phyloP scores from a whole-genome alignment of 176 grass and related monocot species.

The Melocanna baccifera region DNA sequence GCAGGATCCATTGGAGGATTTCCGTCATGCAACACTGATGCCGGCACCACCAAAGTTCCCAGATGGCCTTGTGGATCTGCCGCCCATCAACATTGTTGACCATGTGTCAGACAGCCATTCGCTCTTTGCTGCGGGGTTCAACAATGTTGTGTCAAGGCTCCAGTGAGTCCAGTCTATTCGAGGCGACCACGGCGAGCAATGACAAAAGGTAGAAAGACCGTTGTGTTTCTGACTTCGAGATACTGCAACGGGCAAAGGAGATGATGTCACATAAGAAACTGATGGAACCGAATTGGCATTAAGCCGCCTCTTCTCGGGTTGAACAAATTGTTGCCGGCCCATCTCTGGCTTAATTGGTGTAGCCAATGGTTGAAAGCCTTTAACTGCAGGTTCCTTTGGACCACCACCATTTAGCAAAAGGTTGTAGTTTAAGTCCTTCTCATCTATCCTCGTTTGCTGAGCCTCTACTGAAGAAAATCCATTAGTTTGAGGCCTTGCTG shows the following conservation, averaged over 20 bases:
- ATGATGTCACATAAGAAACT: constrained; percentile 51
- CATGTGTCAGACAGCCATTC: constrained; percentile 74
- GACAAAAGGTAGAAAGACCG: too few relatives aligned
- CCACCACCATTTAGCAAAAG: constrained; percentile 42
- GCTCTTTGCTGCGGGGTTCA: constrained; percentile 58
- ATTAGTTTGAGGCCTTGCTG: constrained; percentile 61
- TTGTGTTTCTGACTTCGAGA: constrained; percentile 59
- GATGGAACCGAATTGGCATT: constrained; percentile 47
- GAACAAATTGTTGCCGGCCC: constrained; percentile 54
- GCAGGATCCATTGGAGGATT: constrained; percentile 48
- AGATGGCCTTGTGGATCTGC: constrained; percentile 46
- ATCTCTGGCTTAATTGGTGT: constrained; percentile 48
- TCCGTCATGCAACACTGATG: constrained; percentile 51
- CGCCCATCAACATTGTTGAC: constrained; percentile 98
- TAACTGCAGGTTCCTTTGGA: constrained; percentile 63
- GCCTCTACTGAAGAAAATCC: constrained; percentile 36
- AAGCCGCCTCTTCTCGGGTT: constrained; percentile 63
- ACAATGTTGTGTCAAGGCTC: constrained; percentile 72
- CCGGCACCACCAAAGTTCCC: constrained; percentile 33
- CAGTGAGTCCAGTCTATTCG: too few relatives aligned
- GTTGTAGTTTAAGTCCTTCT: constrained; percentile 79
- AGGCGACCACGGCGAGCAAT: too few relatives aligned
- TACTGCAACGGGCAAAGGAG: constrained; percentile 59
- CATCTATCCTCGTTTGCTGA: constrained; percentile 68
- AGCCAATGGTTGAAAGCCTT: constrained; percentile 55